Conservation (phyloP, 2,329 filamentous ascomycete species). For the Gliomastix tumulicola region DNA sequence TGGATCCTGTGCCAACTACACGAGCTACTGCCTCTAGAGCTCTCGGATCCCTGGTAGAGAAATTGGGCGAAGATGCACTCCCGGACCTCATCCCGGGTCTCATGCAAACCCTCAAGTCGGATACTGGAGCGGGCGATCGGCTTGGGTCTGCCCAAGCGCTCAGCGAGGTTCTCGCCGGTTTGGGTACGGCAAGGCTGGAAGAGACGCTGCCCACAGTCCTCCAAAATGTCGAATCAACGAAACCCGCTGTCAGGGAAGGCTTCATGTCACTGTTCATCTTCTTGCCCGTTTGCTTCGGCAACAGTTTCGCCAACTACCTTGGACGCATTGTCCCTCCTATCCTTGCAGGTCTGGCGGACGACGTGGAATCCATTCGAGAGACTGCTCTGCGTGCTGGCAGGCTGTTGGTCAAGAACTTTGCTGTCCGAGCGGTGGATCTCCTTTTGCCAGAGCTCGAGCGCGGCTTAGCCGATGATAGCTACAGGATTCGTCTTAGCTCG, state of each 20-base stretch:
- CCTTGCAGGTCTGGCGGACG: slow-evolving; percentile 86
- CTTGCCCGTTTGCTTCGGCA: slow-evolving; percentile 96
- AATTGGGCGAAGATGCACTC: slow-evolving; percentile 91
- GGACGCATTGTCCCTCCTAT: slow-evolving; percentile 94
- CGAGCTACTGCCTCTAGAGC: slow-evolving; percentile 94
- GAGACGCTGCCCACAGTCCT: slow-evolving; percentile 94
- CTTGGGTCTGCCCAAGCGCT: slow-evolving; percentile 94
- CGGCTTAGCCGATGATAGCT: slow-evolving; percentile 93
- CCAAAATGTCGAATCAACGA: slow-evolving; percentile 89
- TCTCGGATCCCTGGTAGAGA: slow-evolving; percentile 93
- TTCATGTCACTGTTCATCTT: slow-evolving; percentile 99
- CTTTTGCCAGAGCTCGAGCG: slow-evolving; percentile 91
- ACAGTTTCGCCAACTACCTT: slow-evolving; percentile 95
- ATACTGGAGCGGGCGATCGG: slow-evolving; percentile 92
- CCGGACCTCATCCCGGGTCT: slow-evolving; percentile 96
- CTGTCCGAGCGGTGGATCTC: slow-evolving; percentile 87
- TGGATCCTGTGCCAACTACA: slow-evolving; percentile 94
- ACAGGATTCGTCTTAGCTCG: slow-evolving; percentile 95
- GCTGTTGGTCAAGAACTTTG: slow-evolving; percentile 96
- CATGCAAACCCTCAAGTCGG: slow-evolving; percentile 96
- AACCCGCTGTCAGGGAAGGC: slow-evolving; percentile 85
- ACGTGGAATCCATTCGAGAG: slow-evolving; percentile 92
- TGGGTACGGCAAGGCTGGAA: slow-evolving; percentile 87
- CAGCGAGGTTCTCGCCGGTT: slow-evolving; percentile 88
- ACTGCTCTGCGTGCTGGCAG: slow-evolving; percentile 92